Percentiles rank a stretch among this genome's conserved stretches.
Conservation (phyloP, 352 stramenopile genomes). For the Pythium monospermum region DNA sequence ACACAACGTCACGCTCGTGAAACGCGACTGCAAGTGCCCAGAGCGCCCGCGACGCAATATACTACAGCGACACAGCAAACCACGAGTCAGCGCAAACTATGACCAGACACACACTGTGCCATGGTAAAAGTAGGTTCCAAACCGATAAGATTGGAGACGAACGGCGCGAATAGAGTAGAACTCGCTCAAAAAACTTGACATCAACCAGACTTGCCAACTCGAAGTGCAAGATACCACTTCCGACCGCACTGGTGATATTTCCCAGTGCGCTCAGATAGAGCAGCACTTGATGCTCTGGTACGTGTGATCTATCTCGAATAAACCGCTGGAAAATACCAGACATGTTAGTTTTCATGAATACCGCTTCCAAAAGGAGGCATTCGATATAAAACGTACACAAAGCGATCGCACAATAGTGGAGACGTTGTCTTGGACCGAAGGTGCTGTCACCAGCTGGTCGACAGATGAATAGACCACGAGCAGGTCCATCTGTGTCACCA, state of each 20-base stretch:
- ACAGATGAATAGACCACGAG: not conserved
- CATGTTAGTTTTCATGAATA: too few species aligned
- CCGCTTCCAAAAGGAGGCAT: too few species aligned
- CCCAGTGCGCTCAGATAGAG: conserved; percentile 1
- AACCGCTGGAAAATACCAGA: conserved; percentile 5
- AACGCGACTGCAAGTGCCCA: not conserved
- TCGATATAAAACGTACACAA: conserved; percentile 3
- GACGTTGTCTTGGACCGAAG: not conserved
- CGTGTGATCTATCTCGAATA: conserved; percentile 3
- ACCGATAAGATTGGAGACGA: not conserved
- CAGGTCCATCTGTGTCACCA: not conserved
- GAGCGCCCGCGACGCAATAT: not conserved
- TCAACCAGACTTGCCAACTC: not conserved
- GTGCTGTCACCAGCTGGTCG: not conserved
- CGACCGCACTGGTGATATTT: conserved; percentile 1
- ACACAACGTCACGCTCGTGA: not conserved
- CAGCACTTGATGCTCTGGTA: conserved; percentile 9
- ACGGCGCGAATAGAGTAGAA: conserved; percentile 9
- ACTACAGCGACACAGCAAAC: conserved; percentile 1
- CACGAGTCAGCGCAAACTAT: not conserved
- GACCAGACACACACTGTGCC: not conserved
- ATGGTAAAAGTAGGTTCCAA: not conserved
- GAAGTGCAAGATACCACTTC: not conserved
- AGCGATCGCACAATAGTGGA: conserved; percentile 1
- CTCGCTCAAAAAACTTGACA: not conserved